These are phyloP conservation scores for Scenedesmus sp. DNA, from an alignment of 163 green algal genomes.

Conservation along the genomic window DNA sequence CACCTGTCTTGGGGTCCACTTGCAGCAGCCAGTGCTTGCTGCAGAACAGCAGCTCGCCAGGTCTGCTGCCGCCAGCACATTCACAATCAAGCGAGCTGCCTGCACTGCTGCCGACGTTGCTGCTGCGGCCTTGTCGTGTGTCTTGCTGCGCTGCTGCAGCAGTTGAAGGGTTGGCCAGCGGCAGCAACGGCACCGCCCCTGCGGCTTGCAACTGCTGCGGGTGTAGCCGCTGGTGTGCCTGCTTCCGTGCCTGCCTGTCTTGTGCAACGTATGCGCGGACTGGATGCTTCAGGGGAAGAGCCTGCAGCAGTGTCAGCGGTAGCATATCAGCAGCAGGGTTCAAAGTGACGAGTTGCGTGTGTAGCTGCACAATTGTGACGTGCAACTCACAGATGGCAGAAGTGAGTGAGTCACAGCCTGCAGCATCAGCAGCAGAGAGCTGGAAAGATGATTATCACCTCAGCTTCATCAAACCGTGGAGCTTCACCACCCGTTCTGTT, in stretches of 20 bases:
- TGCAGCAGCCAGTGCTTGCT: slow-evolving; percentile 44
- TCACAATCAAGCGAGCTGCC: background rate
- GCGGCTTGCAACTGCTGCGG: background rate
- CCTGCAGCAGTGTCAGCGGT: no score
- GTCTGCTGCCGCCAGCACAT: background rate
- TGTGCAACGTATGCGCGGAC: background rate
- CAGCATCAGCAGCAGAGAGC: no score
- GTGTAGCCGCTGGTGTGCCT: background rate
- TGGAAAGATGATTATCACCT: background rate
- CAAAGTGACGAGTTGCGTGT: no score
- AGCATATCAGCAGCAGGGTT: no score
- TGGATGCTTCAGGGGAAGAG: background rate
- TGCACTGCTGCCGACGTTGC: background rate
- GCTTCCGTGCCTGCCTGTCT: background rate
- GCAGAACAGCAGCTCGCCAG: slow-evolving; percentile 25
- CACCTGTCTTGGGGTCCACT: slow-evolving; percentile 35
- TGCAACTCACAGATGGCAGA: no score
- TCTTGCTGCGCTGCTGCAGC: slow-evolving; percentile 14
- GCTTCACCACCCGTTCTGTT: no score
- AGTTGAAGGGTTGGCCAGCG: background rate
- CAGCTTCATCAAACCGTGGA: background rate
- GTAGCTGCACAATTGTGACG: no score
- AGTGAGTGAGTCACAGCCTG: no score
- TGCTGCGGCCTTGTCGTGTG: background rate
- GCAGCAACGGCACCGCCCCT: background rate